phyloP scores from a whole-genome alignment of 2,329 filamentous ascomycete species.

The Aureobasidium melanogenum region DNA sequence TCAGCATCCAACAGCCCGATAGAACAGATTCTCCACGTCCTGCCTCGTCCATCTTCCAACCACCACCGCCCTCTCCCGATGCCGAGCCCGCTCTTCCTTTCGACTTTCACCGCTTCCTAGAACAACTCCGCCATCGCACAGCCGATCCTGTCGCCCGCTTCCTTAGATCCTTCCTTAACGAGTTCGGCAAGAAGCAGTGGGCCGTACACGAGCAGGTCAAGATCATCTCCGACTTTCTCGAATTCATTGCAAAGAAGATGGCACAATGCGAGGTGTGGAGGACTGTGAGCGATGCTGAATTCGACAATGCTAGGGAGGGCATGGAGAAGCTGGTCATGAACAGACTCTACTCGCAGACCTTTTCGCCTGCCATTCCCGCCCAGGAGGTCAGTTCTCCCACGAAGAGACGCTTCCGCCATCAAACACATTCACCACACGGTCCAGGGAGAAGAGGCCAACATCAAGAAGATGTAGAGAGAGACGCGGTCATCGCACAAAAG shows the following conservation, averaged over 20 bases:
- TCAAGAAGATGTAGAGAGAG: conserved; percentile 93
- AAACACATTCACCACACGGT: conserved; percentile 42
- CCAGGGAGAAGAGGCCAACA: conserved; percentile 89
- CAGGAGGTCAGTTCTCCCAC: conserved; percentile 57
- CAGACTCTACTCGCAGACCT: conserved; percentile 86
- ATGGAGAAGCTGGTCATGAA: conserved; percentile 99
- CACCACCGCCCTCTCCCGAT: conserved; percentile 45
- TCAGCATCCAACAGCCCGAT: conserved; percentile 19
- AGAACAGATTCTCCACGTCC: conserved; percentile 18
- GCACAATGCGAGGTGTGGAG: conserved; percentile 93
- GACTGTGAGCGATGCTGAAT: conserved; percentile 90
- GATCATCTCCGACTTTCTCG: conserved; percentile 91
- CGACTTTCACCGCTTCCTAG: conserved; percentile 93
- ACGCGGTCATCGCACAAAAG: conserved; percentile 93
- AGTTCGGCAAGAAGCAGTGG: conserved; percentile 97
- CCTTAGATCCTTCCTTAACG: conserved; percentile 82
- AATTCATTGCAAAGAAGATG: conserved; percentile 99
- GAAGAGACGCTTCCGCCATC: conserved; percentile 33
- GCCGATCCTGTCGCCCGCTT: conserved; percentile 97
- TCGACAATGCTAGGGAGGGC: conserved; percentile 94
- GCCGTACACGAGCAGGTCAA: conserved; percentile 99
- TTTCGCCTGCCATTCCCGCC: conserved; percentile 83
- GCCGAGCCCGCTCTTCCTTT: conserved; percentile 78
- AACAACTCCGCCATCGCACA: conserved; percentile 90
- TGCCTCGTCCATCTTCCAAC: conserved; percentile 44